Base-by-base conservation (phyloP, 148 eudicot genomes). In the Silene uniflora region DNA sequence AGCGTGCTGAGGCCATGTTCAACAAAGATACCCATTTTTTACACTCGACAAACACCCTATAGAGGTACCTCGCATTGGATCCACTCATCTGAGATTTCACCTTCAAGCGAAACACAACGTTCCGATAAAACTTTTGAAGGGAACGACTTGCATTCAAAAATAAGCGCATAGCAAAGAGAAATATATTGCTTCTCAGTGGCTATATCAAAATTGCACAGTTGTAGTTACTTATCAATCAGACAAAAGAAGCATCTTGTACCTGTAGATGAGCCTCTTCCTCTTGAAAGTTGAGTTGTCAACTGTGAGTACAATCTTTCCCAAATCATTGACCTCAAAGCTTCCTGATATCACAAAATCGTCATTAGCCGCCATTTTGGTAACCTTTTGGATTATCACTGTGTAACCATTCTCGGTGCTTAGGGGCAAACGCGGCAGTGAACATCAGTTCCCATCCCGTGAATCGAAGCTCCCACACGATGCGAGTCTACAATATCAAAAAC, bases 401-500 rank as follows among this genome's bases (percentile, higher is more conserved):
- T 93, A 93, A 8, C 85, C 86, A 63, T 83, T 91, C 62, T 90
- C 83, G 2, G 86, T 74, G 32, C 1, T 78, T 81, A 0, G 98
- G 97, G 65, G 87, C 93, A 44, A 81, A 91, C 29, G 91, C 98
- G 22, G 97, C 97, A 71, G 90, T 75, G 80, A 86, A 94, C 69
- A 88, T 90, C 81, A 91, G 29, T 27, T 27, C 29, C 29, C 97
- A 97, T 89, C 7, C 97, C 97, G 91, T 97, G 3, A 94, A 96
- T 73, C 98, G 82, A 35, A 92, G 80, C 83, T 91, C 98, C 98
- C 98, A 91, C 10, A 81, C 85, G 61, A 91, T 83, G 67, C 93
- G 89, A 76, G 73, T 84, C 97, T 91, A 85, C 77, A 71, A 77
- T 16, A 74, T 56, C 78, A 56, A 49, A 58, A 22, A 52, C 66